phyloP scores from a whole-genome alignment of 2,329 filamentous ascomycete species.

The Ramularia collo-cygni region DNA sequence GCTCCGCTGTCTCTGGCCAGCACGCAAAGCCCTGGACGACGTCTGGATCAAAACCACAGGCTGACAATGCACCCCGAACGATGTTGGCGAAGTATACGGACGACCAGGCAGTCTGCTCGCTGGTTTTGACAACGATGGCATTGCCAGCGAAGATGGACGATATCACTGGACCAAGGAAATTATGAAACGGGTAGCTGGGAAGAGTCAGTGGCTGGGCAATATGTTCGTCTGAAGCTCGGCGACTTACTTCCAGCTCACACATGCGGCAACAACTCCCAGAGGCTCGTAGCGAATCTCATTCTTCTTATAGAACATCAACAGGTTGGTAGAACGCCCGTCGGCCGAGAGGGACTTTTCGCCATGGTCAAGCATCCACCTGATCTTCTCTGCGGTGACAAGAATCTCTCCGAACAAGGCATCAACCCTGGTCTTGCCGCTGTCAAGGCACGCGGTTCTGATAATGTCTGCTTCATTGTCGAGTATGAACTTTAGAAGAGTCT shows the following conservation, averaged over 20 bases:
- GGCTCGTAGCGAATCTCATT: conserved; percentile 90
- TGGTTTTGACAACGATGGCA: conserved; percentile 85
- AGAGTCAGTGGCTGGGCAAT: conserved; percentile 3
- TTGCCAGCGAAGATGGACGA: conserved; percentile 88
- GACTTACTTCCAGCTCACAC: conserved; percentile 90
- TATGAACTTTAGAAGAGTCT: conserved; percentile 72
- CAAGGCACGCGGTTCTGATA: conserved; percentile 75
- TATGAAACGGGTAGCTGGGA: conserved; percentile 61
- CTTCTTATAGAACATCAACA: conserved; percentile 92
- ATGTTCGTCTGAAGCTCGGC: neutral
- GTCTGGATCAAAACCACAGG: conserved; percentile 73
- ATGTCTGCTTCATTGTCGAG: conserved; percentile 86
- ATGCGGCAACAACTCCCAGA: conserved; percentile 82
- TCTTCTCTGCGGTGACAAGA: conserved; percentile 85
- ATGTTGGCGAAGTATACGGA: conserved; percentile 74
- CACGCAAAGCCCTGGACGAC: conserved; percentile 81
- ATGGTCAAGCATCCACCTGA: conserved; percentile 88
- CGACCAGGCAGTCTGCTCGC: conserved; percentile 93
- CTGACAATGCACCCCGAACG: conserved; percentile 67
- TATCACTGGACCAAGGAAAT: conserved; percentile 84
- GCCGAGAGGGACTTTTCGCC: conserved; percentile 73
- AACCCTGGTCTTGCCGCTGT: conserved; percentile 93
- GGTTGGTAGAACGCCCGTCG: conserved; percentile 71
- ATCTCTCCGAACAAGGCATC: conserved; percentile 94
- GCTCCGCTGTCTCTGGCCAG: conserved; percentile 74